These are phyloP conservation scores for Chytridium lagenaria DNA, from an alignment of 371 early-diverging fungal species.

Conservation along the genomic window DNA sequence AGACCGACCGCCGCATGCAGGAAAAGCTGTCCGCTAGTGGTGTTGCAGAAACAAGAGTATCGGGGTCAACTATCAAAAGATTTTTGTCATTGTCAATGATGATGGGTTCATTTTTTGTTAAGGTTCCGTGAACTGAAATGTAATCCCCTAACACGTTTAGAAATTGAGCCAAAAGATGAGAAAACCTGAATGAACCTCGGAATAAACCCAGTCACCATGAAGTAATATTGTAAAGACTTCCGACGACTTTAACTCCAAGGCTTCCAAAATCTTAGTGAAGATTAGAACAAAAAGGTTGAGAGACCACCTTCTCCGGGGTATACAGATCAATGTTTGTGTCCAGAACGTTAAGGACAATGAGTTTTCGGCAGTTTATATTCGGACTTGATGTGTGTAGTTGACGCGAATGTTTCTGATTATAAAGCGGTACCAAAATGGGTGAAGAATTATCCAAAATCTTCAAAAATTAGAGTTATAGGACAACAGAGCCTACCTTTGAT, in stretches of 20 bases:
- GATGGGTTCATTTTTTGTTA: neutral
- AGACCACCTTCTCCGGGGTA: neutral
- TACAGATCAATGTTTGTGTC: neutral
- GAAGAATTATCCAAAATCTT: no score
- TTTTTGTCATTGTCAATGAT: conserved; percentile 37
- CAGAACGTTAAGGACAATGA: neutral
- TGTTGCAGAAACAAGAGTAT: conserved; percentile 78
- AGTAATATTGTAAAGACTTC: neutral
- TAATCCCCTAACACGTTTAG: conserved; percentile 2
- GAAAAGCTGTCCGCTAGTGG: conserved; percentile 72
- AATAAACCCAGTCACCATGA: neutral
- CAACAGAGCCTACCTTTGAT: no score
- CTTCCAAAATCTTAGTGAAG: neutral
- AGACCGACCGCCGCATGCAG: conserved; percentile 78
- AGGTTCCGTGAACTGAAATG: neutral
- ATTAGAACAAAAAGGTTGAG: neutral
- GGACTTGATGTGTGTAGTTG: no score
- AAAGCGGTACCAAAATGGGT: no score
- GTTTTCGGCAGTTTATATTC: no score
- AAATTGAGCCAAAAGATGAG: neutral
- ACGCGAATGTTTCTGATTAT: no score
- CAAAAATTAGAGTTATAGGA: no score
- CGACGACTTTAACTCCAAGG: neutral
- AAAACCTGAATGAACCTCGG: neutral
- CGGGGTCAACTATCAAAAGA: conserved; percentile 77